Conservation (phyloP, 1,284 basidiomycete genomes). For the Heterobasidion parviporum region DNA sequence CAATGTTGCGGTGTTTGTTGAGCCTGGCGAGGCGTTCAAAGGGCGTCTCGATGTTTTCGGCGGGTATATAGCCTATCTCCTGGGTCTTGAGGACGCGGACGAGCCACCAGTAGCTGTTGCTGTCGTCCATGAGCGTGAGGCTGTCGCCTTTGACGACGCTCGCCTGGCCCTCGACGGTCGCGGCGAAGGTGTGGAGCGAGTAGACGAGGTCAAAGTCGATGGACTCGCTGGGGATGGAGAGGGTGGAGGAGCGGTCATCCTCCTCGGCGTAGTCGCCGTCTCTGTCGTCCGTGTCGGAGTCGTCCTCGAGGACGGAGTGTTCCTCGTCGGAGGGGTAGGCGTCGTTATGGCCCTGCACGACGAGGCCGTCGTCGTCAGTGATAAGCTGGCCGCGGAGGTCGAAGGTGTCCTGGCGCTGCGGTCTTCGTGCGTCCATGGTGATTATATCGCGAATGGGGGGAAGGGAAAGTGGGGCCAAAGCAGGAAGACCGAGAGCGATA, state of each 20-base stretch:
- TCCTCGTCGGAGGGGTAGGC: conserved; percentile 54
- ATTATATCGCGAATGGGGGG: neutral
- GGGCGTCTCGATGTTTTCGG: conserved; percentile 98
- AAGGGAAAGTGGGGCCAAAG: neutral
- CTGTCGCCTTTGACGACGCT: conserved; percentile 96
- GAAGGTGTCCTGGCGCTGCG: conserved; percentile 53
- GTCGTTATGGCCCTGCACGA: conserved; percentile 41
- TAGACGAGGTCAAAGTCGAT: conserved; percentile 90
- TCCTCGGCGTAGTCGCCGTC: conserved; percentile 59
- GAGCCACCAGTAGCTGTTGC: conserved; percentile 98
- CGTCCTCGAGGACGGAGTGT: conserved; percentile 72
- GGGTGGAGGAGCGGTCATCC: conserved; percentile 71
- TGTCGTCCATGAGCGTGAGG: conserved; percentile 90
- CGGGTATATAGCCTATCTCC: conserved; percentile 99
- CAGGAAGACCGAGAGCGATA: too few species aligned
- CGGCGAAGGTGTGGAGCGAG: conserved; percentile 87
- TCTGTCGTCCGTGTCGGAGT: conserved; percentile 60
- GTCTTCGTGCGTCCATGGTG: conserved; percentile 1
- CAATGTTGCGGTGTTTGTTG: conserved; percentile 97
- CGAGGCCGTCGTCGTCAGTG: conserved; percentile 43
- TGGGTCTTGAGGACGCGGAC: conserved; percentile 95
- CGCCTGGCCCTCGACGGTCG: conserved; percentile 93
- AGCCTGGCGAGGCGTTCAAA: conserved; percentile 92
- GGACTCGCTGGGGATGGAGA: conserved; percentile 83
- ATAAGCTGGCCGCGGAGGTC: conserved; percentile 63